phyloP scores from a whole-genome alignment of 352 stramenopile species.

The Globisporangium takayamanum region DNA sequence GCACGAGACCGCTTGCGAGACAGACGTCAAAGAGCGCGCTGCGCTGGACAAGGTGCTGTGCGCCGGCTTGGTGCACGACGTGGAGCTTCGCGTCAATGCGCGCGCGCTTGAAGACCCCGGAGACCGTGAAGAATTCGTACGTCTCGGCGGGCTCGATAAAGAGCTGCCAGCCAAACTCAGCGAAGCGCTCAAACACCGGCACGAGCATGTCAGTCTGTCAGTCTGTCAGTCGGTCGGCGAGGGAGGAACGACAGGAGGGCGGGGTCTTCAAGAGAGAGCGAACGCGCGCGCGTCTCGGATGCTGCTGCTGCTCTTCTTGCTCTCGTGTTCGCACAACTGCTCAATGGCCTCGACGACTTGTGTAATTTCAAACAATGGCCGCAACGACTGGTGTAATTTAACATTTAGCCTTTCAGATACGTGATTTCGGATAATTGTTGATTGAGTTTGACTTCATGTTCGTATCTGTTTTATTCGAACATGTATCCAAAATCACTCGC shows the following conservation, averaged over 20 bases:
- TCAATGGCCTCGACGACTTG: no score
- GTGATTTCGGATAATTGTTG: no score
- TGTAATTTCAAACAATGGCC: no score
- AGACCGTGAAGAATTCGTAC: slow-evolving; percentile 81
- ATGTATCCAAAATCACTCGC: no score
- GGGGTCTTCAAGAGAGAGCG: no score
- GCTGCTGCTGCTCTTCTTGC: no score
- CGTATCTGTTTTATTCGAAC: no score
- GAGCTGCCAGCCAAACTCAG: slow-evolving; percentile 7
- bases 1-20: slow-evolving; percentile 58
- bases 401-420: no score
- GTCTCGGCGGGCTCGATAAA: slow-evolving; percentile 63
- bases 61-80: slow-evolving; percentile 11
- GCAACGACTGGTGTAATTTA: no score
- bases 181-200: slow-evolving; percentile 63
- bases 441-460: no score
- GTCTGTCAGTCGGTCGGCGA: background rate
- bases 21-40: slow-evolving; percentile 76
- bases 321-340: no score
- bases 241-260: slow-evolving; percentile 51
- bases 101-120: slow-evolving; percentile 58
- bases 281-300: no score
- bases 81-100: slow-evolving; percentile 56
- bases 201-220: background rate
- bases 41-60: slow-evolving; percentile 48